These are phyloP conservation scores for Lactifluus hygrophoroides DNA, from an alignment of 768 basidiomycete species.

Conservation along the genomic window DNA sequence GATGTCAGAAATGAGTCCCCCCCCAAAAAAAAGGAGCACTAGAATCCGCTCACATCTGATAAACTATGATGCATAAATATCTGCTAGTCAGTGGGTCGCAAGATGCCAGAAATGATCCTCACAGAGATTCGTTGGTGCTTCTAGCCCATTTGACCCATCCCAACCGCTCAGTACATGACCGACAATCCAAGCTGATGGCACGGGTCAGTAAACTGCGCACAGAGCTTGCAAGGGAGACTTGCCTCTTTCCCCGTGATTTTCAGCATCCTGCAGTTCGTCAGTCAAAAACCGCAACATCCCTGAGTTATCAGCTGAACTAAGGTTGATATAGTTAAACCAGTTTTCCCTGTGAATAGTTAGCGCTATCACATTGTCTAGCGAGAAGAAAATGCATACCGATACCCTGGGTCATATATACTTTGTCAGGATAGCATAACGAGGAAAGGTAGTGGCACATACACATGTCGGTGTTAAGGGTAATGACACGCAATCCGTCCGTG, in stretches of 20 bases:
- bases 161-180: conserved; percentile 56
- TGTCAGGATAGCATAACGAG: conserved; percentile 2
- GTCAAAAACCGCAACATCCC: conserved; percentile 74
- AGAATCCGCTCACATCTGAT: conserved; percentile 36
- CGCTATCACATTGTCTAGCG: neutral
- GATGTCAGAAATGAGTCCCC: neutral
- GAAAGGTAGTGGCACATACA: conserved; percentile 38
- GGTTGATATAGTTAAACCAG: conserved; percentile 71
- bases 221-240: neutral
- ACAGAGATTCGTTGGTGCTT: conserved; percentile 65
- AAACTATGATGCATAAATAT: conserved; percentile 27
- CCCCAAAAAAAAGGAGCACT: neutral
- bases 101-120: conserved; percentile 22
- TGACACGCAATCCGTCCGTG: conserved; percentile 56
- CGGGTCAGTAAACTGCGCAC: neutral
- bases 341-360: conserved; percentile 39
- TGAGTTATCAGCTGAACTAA: conserved; percentile 57
- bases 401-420: conserved; percentile 9
- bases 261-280: conserved; percentile 69
- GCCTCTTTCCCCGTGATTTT: conserved; percentile 69
- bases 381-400: conserved; percentile 22
- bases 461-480: conserved; percentile 69
- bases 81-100: neutral
- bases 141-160: conserved; percentile 61
- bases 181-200: conserved; percentile 38